These are phyloP conservation scores for Musa balbisiana DNA, from an alignment of 202 grass and related monocot species.

Conservation along the genomic window DNA sequence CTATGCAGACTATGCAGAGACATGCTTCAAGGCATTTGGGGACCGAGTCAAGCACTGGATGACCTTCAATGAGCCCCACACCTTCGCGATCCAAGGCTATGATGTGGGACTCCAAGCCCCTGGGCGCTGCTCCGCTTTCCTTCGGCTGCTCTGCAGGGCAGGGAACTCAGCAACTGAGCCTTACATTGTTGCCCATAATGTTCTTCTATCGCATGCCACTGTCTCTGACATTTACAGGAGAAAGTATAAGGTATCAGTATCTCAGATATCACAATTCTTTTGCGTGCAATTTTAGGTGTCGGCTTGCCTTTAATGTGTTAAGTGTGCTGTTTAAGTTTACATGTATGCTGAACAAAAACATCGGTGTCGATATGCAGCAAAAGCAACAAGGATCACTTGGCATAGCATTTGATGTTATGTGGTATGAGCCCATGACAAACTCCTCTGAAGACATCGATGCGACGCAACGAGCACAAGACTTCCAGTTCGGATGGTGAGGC, in stretches of 20 bases:
- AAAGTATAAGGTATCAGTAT: conserved; percentile 50
- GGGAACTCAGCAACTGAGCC: conserved; percentile 79
- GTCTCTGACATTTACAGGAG: conserved; percentile 39
- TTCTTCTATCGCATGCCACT: conserved; percentile 60
- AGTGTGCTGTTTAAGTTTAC: not conserved
- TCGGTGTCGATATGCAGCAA: conserved; percentile 11
- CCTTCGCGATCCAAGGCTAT: conserved; percentile 76
- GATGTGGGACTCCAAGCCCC: conserved; percentile 81
- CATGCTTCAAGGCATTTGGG: conserved; percentile 75
- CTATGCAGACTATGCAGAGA: conserved; percentile 57
- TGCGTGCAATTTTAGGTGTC: no score
- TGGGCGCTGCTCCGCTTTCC: conserved; percentile 62
- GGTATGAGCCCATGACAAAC: conserved; percentile 60
- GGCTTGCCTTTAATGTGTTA: no score
- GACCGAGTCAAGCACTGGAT: conserved; percentile 92
- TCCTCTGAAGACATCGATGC: conserved; percentile 52
- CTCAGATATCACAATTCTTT: not conserved
- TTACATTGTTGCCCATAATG: conserved; percentile 77
- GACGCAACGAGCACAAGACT: conserved; percentile 73
- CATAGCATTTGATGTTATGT: conserved; percentile 94
- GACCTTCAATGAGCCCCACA: conserved; percentile 93
- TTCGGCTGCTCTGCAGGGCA: conserved; percentile 56
- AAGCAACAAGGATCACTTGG: conserved; percentile 55
- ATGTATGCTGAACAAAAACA: not conserved
- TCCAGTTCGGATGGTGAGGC: conserved; percentile 84